Evolutionary conservation across 495 filamentous ascomycete genomes (phyloP).

Genomic region (Penicillium antarcticum): DNA sequence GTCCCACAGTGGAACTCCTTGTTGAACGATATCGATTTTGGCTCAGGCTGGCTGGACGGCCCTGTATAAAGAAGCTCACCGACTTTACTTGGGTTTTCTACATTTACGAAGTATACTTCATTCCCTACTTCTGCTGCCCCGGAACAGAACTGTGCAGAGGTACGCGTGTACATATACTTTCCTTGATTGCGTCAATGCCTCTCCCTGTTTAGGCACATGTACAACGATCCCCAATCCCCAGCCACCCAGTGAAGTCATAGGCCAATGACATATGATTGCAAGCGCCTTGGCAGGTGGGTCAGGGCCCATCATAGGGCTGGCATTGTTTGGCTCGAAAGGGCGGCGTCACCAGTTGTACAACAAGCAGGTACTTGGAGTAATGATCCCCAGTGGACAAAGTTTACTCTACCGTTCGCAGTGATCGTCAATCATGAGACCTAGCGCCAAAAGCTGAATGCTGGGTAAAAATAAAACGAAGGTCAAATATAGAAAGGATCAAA

Average conservation of each 20-base stretch:
- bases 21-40: conserved; percentile 20
- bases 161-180: background rate
- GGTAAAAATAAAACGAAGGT: background rate
- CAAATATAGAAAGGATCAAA: conserved; percentile 2
- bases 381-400: background rate
- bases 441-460: background rate
- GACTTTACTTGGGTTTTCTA: too few species aligned
- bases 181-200: background rate
- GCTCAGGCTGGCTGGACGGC: background rate
- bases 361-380: background rate
- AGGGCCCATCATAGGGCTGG: conserved; percentile 20
- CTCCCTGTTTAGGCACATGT: background rate
- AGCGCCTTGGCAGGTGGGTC: conserved; percentile 20
- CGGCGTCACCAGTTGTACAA: conserved; percentile 1
- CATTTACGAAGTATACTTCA: too few species aligned
- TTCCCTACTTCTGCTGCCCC: too few species aligned
- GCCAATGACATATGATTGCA: conserved; percentile 11
- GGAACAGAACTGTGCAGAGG: background rate
- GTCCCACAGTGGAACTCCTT: conserved; percentile 26
- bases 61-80: background rate
- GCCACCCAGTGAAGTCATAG: conserved; percentile 18
- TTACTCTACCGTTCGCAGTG: background rate
- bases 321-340: conserved; percentile 6
- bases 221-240: background rate
- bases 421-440: conserved; percentile 4